phyloP scores from a whole-genome alignment of 2,329 filamentous ascomycete genomes.

The Colletotrichum euphorbiae region DNA sequence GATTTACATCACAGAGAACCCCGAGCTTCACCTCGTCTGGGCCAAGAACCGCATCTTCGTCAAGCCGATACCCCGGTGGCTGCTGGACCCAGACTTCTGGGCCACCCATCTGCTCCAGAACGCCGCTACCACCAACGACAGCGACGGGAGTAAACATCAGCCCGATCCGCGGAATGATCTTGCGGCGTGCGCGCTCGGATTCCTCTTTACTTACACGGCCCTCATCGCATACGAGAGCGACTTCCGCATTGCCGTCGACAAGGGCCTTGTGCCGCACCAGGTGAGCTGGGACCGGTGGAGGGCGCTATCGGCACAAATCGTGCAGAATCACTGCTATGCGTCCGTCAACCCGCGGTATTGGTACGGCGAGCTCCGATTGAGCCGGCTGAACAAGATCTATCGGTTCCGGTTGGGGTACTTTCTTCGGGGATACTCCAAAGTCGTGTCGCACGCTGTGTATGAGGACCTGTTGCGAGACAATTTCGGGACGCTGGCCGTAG shows the following conservation, averaged over 20 bases:
- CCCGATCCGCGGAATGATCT: conserved; percentile 42
- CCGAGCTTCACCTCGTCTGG: conserved; percentile 56
- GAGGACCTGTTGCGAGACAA: conserved; percentile 36
- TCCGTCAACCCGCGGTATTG: conserved; percentile 51
- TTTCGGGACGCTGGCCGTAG: conserved; percentile 29
- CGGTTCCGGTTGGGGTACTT: conserved; percentile 42
- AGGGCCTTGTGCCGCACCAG: conserved; percentile 48
- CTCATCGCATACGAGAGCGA: conserved; percentile 54
- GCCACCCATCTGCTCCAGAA: conserved; percentile 41
- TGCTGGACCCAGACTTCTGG: conserved; percentile 53
- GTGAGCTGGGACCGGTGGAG: conserved; percentile 54
- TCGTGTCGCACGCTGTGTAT: conserved; percentile 35
- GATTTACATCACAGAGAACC: conserved; percentile 51
- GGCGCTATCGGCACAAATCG: conserved; percentile 43
- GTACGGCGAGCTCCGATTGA: conserved; percentile 55
- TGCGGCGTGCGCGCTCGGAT: conserved; percentile 49
- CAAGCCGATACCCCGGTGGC: conserved; percentile 55
- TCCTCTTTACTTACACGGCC: conserved; percentile 53
- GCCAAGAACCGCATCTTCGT: conserved; percentile 51
- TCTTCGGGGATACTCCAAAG: conserved; percentile 36
- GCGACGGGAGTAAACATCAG: neutral
- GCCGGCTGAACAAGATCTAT: conserved; percentile 56
- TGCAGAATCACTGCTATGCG: conserved; percentile 45
- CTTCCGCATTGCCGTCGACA: conserved; percentile 50
- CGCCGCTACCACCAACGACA: conserved; percentile 4